Percentiles rank a stretch among this genome's conserved stretches.
phyloP scores from a whole-genome alignment of 352 stramenopile genomes.

The Globisporangium splendens region DNA sequence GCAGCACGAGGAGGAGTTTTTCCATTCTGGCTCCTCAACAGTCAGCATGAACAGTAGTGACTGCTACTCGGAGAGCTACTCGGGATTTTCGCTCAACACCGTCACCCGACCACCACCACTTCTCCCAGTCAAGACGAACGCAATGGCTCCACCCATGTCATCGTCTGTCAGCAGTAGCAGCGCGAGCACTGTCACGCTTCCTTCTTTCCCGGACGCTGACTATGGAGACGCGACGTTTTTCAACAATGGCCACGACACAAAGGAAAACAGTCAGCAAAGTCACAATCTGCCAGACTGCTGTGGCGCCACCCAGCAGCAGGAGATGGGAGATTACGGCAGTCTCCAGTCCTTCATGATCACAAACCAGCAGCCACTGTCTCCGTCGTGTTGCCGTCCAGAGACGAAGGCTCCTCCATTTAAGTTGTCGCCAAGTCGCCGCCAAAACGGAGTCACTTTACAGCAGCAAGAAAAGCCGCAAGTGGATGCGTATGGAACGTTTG shows the following conservation, averaged over 20 bases:
- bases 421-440: slow-evolving; percentile 4
- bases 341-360: not conserved
- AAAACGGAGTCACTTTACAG: slow-evolving; percentile 2
- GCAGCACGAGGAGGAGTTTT: not conserved
- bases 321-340: slow-evolving; percentile 6
- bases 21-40: too few species aligned
- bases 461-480: not conserved
- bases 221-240: slow-evolving; percentile 11
- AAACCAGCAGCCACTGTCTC: too few species aligned
- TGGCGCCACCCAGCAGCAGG: not conserved
- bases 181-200: too few species aligned
- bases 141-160: too few species aligned
- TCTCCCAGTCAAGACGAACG: slow-evolving; percentile 13
- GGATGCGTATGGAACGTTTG: slow-evolving; percentile 17
- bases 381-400: too few species aligned
- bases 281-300: not conserved
- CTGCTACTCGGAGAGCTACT: slow-evolving; percentile 34
- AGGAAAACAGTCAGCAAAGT: slow-evolving; percentile 7
- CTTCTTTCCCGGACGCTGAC: not conserved
- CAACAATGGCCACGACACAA: not conserved
- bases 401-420: not conserved
- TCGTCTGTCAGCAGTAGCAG: too few species aligned
- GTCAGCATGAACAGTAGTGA: not conserved
- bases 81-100: slow-evolving; percentile 39
- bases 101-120: slow-evolving; percentile 17